phyloP scores from a whole-genome alignment of 106 monocot genomes.

The Posidonia australis region DNA sequence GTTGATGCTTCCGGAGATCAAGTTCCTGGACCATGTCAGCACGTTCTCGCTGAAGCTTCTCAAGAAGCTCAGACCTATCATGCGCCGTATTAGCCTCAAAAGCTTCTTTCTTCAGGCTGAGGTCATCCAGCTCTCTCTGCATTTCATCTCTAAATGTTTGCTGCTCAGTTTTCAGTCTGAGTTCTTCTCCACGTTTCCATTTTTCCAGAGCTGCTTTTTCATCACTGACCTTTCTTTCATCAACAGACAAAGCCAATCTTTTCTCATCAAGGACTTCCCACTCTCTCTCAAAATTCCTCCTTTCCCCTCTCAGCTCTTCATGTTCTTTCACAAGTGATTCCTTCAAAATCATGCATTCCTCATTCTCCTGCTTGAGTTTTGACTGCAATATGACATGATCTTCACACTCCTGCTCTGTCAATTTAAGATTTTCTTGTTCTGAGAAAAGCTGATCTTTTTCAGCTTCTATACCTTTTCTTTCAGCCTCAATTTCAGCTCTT shows the following conservation, averaged over 20 bases:
- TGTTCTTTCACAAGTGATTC: constrained; percentile 43
- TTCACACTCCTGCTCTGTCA: constrained; percentile 59
- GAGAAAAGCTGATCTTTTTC: constrained; percentile 31
- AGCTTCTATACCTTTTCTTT: constrained; percentile 39
- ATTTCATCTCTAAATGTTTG: constrained; percentile 16
- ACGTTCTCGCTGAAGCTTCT: constrained; percentile 23
- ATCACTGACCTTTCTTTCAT: constrained; percentile 32
- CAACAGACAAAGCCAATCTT: constrained; percentile 31
- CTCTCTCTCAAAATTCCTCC: constrained; percentile 71
- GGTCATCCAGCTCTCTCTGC: constrained; percentile 45
- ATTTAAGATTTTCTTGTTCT: constrained; percentile 50
- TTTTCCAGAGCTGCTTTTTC: constrained; percentile 57
- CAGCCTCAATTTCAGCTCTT: constrained; percentile 36
- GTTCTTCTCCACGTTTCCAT: constrained; percentile 56
- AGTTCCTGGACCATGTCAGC: constrained; percentile 9
- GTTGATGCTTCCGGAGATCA: constrained; percentile 17
- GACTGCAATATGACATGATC: constrained; percentile 35
- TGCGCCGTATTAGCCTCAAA: constrained; percentile 52
- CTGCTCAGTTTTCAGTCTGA: constrained; percentile 44
- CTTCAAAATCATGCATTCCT: constrained; percentile 45
- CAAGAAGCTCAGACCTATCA: constrained; percentile 35
- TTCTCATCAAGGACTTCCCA: constrained; percentile 91
- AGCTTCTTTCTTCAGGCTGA: constrained; percentile 52
- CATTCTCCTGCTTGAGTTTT: constrained; percentile 71
- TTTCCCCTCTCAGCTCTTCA: constrained; percentile 68